These are phyloP conservation scores for Hippophae tibetana DNA, from an alignment of 306 rosid species.

Conservation along the genomic window DNA sequence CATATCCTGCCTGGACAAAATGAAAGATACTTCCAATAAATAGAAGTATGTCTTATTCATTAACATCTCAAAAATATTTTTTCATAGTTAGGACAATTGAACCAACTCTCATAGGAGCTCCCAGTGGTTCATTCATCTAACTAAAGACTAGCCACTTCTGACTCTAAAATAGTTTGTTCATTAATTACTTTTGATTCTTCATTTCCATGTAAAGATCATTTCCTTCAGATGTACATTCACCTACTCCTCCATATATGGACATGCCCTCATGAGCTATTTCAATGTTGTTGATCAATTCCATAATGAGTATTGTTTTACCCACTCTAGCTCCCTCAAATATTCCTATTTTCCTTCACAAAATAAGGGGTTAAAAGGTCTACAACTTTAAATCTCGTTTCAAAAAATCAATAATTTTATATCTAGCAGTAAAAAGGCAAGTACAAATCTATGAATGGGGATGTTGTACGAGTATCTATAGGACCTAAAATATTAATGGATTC, in stretches of 20 bases:
- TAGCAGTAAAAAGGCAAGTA: background rate
- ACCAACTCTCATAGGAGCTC: background rate
- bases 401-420: too few relatives aligned
- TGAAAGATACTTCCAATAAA: too few relatives aligned
- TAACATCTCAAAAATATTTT: too few relatives aligned
- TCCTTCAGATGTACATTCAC: too few relatives aligned
- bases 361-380: too few relatives aligned
- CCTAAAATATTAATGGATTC: too few relatives aligned
- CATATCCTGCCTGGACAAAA: background rate
- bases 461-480: too few relatives aligned
- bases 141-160: background rate
- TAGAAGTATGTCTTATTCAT: too few relatives aligned
- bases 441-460: background rate
- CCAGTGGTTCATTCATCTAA: background rate
- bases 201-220: too few relatives aligned
- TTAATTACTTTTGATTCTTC: too few relatives aligned
- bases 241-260: background rate
- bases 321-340: background rate
- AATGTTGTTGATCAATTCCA: constrained; percentile 1
- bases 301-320: background rate
- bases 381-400: too few relatives aligned
- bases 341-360: background rate
- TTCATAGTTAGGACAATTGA: background rate
- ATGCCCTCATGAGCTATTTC: background rate
- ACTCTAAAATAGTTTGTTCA: background rate